phyloP scores from a whole-genome alignment of 768 basidiomycete genomes.

The Mycena vitilis region DNA sequence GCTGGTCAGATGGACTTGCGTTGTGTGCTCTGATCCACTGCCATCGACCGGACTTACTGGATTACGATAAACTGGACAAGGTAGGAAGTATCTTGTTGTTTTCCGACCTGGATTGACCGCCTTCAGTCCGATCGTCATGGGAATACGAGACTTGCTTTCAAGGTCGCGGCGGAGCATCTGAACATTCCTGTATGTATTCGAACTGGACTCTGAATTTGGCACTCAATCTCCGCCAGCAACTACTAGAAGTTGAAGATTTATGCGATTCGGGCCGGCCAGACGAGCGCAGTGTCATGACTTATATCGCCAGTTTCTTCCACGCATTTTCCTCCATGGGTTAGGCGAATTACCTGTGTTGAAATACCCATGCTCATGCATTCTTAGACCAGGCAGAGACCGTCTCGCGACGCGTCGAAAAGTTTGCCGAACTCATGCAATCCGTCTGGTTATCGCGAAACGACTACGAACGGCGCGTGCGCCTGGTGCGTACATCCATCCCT shows the following conservation, averaged over 20 bases:
- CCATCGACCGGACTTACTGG: conserved; percentile 94
- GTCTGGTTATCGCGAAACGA: conserved; percentile 91
- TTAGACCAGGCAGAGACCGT: conserved; percentile 93
- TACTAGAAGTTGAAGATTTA: conserved; percentile 96
- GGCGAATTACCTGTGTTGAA: conserved; percentile 37
- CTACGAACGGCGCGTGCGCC: conserved; percentile 87
- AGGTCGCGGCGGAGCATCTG: conserved; percentile 87
- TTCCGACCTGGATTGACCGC: conserved; percentile 1
- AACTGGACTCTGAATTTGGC: background rate
- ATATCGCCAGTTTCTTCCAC: conserved; percentile 97
- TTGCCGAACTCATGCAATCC: conserved; percentile 94
- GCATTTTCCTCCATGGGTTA: conserved; percentile 97
- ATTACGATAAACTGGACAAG: conserved; percentile 90
- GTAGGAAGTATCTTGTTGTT: conserved; percentile 47
- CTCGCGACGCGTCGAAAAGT: conserved; percentile 93
- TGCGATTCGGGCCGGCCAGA: conserved; percentile 91
- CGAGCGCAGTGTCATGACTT: conserved; percentile 98
- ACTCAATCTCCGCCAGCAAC: conserved; percentile 65
- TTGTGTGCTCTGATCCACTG: conserved; percentile 98
- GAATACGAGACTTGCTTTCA: conserved; percentile 90
- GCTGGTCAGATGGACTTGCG: conserved; percentile 96
- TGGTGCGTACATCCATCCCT: conserved; percentile 54
- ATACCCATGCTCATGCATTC: conserved; percentile 21
- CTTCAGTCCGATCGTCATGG: conserved; percentile 77
- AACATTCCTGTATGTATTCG: conserved; percentile 82